Conservation (phyloP, 2,329 filamentous ascomycete species). For the Penicillium sp. region DNA sequence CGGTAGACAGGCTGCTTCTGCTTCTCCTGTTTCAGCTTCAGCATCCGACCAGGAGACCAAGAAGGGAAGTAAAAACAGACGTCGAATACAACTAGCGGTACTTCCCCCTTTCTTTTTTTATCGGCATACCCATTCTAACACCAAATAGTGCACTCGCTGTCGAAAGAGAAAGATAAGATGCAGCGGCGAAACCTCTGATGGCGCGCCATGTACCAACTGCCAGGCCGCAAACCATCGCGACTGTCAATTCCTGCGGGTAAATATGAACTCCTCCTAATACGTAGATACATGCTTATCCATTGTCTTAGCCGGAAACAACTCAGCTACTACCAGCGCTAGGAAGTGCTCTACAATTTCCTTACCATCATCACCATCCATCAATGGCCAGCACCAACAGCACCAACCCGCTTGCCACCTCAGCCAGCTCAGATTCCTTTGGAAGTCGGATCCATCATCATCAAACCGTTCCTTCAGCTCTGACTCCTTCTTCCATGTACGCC, state of each 20-base stretch:
- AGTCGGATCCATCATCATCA: neutral
- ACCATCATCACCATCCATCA: neutral
- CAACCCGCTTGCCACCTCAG: neutral
- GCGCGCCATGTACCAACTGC: slow-evolving; percentile 79
- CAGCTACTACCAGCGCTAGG: slow-evolving; percentile 3
- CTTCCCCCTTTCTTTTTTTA: neutral
- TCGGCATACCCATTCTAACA: neutral
- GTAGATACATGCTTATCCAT: neutral
- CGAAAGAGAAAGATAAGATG: slow-evolving; percentile 93
- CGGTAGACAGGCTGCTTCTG: neutral
- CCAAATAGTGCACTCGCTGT: slow-evolving; percentile 75
- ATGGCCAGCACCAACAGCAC: neutral
- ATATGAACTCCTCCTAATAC: neutral
- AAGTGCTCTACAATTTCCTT: slow-evolving; percentile 1
- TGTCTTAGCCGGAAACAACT: slow-evolving; percentile 3
- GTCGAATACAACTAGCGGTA: slow-evolving; percentile 22
- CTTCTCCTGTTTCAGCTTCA: neutral
- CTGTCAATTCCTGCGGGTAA: slow-evolving; percentile 16
- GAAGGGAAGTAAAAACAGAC: neutral
- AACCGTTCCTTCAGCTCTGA: neutral
- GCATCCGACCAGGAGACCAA: neutral
- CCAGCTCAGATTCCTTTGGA: neutral
- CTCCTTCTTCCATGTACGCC: slow-evolving; percentile 12
- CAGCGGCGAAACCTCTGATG: slow-evolving; percentile 75
- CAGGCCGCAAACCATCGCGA: slow-evolving; percentile 53